Conservation (phyloP, 192 early-diverging fungal genomes). For the Gonapodya sp. region DNA sequence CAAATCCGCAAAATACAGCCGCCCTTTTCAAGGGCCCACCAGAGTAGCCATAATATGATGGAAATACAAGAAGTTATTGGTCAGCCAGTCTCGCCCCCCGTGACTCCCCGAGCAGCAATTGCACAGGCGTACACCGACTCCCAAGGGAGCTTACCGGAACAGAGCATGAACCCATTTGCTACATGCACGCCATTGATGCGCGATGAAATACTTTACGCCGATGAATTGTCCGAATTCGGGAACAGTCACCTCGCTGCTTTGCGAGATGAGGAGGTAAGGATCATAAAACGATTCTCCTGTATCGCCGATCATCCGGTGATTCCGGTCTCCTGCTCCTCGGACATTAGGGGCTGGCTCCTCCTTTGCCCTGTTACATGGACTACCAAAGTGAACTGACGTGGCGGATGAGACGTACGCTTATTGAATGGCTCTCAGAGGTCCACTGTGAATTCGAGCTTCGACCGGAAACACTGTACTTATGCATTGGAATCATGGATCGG, state of each 20-base stretch:
- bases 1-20: too few species aligned
- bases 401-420: constrained; percentile 34
- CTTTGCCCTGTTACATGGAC: constrained; percentile 29
- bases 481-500: constrained; percentile 45
- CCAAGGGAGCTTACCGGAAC: too few species aligned
- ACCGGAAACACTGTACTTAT: constrained; percentile 45
- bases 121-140: too few species aligned
- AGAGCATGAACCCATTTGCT: neutral
- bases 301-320: neutral
- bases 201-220: neutral
- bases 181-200: neutral
- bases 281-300: neutral
- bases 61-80: too few species aligned
- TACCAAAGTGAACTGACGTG: constrained; percentile 37
- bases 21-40: too few species aligned
- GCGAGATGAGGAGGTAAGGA: neutral
- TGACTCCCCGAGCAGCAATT: too few species aligned
- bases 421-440: constrained; percentile 45
- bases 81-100: too few species aligned
- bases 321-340: neutral
- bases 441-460: constrained; percentile 38
- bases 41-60: too few species aligned
- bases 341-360: constrained; percentile 8
- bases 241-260: neutral
- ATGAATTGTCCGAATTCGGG: neutral